Conservation (phyloP, 495 filamentous ascomycete genomes). For the Annulohypoxylon bovei region DNA sequence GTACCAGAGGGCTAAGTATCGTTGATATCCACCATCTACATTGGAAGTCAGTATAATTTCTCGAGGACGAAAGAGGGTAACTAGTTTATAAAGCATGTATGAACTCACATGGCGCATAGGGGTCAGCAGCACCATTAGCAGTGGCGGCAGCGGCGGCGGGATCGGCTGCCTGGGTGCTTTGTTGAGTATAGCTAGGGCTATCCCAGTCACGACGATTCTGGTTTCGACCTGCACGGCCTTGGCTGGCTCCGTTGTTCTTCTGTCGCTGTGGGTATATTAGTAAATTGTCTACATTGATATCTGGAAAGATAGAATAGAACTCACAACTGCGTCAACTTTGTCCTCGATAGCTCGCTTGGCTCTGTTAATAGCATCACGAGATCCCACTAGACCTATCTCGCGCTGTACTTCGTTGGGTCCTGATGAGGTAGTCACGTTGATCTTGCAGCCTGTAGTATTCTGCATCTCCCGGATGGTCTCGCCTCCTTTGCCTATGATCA, state of each 20-base stretch:
- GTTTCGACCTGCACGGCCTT: constrained; percentile 51
- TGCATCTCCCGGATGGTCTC: constrained; percentile 92
- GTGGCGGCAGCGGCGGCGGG: constrained; percentile 44
- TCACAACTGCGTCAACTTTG: constrained; percentile 86
- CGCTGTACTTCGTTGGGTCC: constrained; percentile 76
- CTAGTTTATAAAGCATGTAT: not conserved
- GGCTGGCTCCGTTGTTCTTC: constrained; percentile 61
- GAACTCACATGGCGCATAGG: constrained; percentile 68
- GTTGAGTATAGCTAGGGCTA: constrained; percentile 52
- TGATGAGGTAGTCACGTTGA: constrained; percentile 81
- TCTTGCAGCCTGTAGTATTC: constrained; percentile 81
- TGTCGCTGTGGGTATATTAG: constrained; percentile 54
- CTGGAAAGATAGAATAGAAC: constrained; percentile 33
- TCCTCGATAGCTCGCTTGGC: constrained; percentile 83
- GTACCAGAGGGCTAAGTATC: constrained; percentile 72
- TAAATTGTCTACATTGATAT: constrained; percentile 31
- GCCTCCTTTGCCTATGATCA: constrained; percentile 90
- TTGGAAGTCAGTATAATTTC: constrained; percentile 17
- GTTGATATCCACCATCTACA: constrained; percentile 69
- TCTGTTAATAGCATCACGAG: constrained; percentile 72
- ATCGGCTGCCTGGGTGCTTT: constrained; percentile 34
- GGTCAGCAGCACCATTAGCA: constrained; percentile 55
- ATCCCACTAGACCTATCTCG: constrained; percentile 82
- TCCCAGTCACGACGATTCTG: constrained; percentile 57
- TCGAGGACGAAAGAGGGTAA: not conserved